Base-by-base conservation (phyloP, 805 yeast species). In the Candida xyloterini region DNA sequence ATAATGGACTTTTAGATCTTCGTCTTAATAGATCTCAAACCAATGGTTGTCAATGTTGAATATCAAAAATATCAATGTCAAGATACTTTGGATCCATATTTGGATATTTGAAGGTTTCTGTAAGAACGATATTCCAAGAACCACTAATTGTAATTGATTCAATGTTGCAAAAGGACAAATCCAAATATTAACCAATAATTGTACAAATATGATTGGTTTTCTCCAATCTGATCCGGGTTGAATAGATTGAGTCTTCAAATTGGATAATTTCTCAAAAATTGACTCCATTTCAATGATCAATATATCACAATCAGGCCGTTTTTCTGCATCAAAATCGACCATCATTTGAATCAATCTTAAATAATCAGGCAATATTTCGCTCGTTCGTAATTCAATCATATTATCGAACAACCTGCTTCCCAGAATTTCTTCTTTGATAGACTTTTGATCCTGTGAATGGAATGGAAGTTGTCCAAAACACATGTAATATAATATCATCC, bases 381-480 rank as follows among this genome's bases (percentile, higher is more conserved):
- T 23, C 3, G 46, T 25, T 10, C 58, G 49, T 13, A 51, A 27
- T 4, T 27, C 18, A 6, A 51, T 51, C 32, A 57, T 41, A 32
- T 43, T 48, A 8, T 50, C 32, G 28, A 63, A 55, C 30, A 61
- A 40, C 4, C 43, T 29, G 27, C 29, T 33, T 10, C 40, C 38
- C 16, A 42, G 14, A 7, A 63, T 65, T 29, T 63, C 63, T 4
- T 44, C 27, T 30, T 48, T 48, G 4, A 63, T 52, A 5, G 28
- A 37, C 2, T 27, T 39, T n/a, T 57, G 58, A 10, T 47, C 52
- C 5, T 46, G 43, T 2, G 63, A 47, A 2, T 51, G 53, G 51
- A 76, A 88, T 0, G 96, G 96, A 28, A 88, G 64, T 25, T 60
- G 63, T 0, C 87, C 84, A 56, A 81, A 84, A 46, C 93, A 80